These are phyloP conservation scores for Aspergillus bertholletiae DNA, from an alignment of 495 filamentous ascomycete species.

Conservation along the genomic window DNA sequence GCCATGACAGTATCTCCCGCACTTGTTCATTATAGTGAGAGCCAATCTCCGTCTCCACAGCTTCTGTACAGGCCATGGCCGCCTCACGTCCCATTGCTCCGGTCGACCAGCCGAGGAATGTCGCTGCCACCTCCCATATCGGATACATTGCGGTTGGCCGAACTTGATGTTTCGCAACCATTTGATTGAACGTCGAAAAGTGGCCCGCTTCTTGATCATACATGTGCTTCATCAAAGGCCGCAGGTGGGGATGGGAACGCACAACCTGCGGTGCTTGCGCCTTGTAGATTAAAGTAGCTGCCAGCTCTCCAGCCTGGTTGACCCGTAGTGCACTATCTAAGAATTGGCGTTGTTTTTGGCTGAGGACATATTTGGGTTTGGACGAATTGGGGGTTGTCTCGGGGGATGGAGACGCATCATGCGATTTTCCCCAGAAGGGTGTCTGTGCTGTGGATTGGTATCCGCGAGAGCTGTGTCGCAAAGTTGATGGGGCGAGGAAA, in stretches of 20 bases:
- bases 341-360: slow-evolving; percentile 64
- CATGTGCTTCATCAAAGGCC: slow-evolving; percentile 93
- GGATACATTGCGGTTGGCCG: slow-evolving; percentile 95
- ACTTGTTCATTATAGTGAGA: slow-evolving; percentile 95
- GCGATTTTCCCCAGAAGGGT: background rate
- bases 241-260: slow-evolving; percentile 77
- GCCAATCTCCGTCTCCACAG: slow-evolving; percentile 97
- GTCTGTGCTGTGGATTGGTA: slow-evolving; percentile 27
- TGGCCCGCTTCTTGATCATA: slow-evolving; percentile 93
- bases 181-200: slow-evolving; percentile 76
- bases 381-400: slow-evolving; percentile 13
- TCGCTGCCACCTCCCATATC: slow-evolving; percentile 79
- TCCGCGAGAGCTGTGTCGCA: slow-evolving; percentile 18
- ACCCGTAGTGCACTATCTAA: slow-evolving; percentile 82
- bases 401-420: background rate
- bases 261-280: slow-evolving; percentile 74
- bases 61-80: slow-evolving; percentile 98
- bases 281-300: slow-evolving; percentile 80
- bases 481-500: slow-evolving; percentile 38
- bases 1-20: slow-evolving; percentile 72
- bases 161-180: slow-evolving; percentile 83
- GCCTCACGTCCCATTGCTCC: slow-evolving; percentile 89
- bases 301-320: slow-evolving; percentile 87
- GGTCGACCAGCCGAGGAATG: slow-evolving; percentile 84
- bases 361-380: slow-evolving; percentile 61